Conservation (phyloP, 106 monocot genomes). For the Platanthera guangdongensis region DNA sequence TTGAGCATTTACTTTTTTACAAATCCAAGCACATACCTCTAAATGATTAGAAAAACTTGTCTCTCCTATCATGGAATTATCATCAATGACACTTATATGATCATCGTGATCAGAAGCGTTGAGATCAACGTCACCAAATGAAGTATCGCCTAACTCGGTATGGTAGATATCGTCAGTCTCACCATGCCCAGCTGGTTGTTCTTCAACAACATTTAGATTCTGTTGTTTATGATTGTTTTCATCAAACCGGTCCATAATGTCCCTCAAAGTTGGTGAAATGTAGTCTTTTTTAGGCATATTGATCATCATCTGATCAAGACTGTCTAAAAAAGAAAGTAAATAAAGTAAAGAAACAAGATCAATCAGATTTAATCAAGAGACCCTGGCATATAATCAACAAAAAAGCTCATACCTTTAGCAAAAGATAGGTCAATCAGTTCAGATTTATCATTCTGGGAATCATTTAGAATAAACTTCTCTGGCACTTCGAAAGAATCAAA, state of each 20-base stretch:
- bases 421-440: slow-evolving; percentile 77
- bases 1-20: neutral
- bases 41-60: slow-evolving; percentile 27
- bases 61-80: slow-evolving; percentile 19
- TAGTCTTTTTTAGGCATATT: slow-evolving; percentile 37
- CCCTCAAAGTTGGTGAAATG: slow-evolving; percentile 77
- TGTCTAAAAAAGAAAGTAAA: slow-evolving; percentile 34
- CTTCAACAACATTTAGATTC: slow-evolving; percentile 6
- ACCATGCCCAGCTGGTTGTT: slow-evolving; percentile 21
- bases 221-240: slow-evolving; percentile 51
- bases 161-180: slow-evolving; percentile 19
- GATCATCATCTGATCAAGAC: slow-evolving; percentile 59
- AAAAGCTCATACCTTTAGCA: slow-evolving; percentile 45
- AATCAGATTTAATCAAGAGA: neutral
- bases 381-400: neutral
- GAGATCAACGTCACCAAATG: slow-evolving; percentile 28
- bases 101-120: slow-evolving; percentile 50
- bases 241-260: slow-evolving; percentile 65
- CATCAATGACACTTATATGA: slow-evolving; percentile 36
- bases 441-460: slow-evolving; percentile 22
- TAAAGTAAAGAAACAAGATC: neutral
- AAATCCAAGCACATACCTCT: slow-evolving; percentile 36
- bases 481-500: slow-evolving; percentile 94
- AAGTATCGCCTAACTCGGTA: slow-evolving; percentile 16
- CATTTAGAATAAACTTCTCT: slow-evolving; percentile 39